Evolutionary conservation across 768 basidiomycete species (phyloP), one percentile per base, ranked within the genome.

Genomic region (Mycena kentingensis): DNA sequence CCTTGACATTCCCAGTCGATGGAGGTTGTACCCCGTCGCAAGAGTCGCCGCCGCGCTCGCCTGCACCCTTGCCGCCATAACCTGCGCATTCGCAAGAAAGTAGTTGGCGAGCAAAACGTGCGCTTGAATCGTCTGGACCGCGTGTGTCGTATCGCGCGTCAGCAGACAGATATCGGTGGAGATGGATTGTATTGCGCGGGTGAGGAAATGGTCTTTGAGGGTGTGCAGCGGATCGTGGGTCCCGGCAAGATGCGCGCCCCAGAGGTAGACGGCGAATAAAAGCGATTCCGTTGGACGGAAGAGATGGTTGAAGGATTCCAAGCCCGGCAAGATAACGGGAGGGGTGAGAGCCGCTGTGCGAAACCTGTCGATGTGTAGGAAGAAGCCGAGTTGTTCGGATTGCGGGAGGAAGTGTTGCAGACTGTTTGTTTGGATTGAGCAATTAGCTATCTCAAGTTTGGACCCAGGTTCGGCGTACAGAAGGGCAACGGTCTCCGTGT

Each of bases 91-190:
- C 7, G 44, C 1, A 18, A 54, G 11, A 28, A 54, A 45, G 27
- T 54, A 54, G 26, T 38, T 26, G 15, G 47, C 25, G 5, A 54
- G 53, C 10, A 54, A 47, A 15, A 54, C 21, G 36, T 54, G 53
- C 21, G 53, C 42, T 26, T 54, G 53, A 5, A 54, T 49, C 2
- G 35, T 54, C 10, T 54, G 42, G 34, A 54, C 1, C 4, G 27
- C 34, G 25, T 49, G 34, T 7, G 7, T 18, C 2, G 39, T 15
- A 16, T 47, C 41, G 12, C 21, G 13, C 13, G 34, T 16, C 1
- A 16, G 22, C 21, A 25, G 22, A 16, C 31, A 32, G 6, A 27
- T 47, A 8, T 44, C 47, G 35, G 48, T 45, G 0, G 47, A 35
- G 18, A 45, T 10, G 18, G n/a, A n/a, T 15, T 44, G 34, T 35